Conservation (phyloP, 768 basidiomycete genomes). For the Trametes elegans region DNA sequence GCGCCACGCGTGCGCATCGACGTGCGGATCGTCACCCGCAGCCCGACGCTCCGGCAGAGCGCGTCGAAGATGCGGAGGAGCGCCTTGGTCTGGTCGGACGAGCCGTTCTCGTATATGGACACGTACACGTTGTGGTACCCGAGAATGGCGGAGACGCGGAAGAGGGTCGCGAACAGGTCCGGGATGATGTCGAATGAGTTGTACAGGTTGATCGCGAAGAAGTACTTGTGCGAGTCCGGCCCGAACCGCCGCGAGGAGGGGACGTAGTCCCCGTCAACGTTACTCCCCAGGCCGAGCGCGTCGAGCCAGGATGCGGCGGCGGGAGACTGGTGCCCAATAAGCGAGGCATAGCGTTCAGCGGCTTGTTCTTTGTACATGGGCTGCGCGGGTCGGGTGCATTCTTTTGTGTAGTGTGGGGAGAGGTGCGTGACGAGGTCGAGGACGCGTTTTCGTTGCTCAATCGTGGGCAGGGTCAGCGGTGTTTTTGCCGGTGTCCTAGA, state of each 20-base stretch:
- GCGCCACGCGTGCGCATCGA: slow-evolving; percentile 90
- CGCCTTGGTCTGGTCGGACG: slow-evolving; percentile 98
- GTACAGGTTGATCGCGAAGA: slow-evolving; percentile 98
- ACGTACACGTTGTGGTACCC: slow-evolving; percentile 99
- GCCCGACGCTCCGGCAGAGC: slow-evolving; percentile 82
- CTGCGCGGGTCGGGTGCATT: slow-evolving; percentile 86
- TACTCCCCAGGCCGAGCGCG: slow-evolving; percentile 50
- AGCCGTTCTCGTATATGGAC: slow-evolving; percentile 99
- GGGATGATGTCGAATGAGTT: slow-evolving; percentile 99
- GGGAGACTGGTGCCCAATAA: slow-evolving; percentile 75
- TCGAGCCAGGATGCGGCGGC: slow-evolving; percentile 60
- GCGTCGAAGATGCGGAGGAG: slow-evolving; percentile 94
- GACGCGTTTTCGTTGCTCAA: slow-evolving; percentile 82
- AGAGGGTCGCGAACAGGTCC: slow-evolving; percentile 94
- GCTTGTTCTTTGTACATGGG: slow-evolving; percentile 84
- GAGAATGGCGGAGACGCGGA: slow-evolving; percentile 86
- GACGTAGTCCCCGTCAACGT: slow-evolving; percentile 38
- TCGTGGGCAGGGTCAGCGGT: slow-evolving; percentile 70
- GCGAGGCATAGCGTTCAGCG: slow-evolving; percentile 76
- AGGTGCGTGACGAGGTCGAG: slow-evolving; percentile 85
- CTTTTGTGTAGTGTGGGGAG: slow-evolving; percentile 88
- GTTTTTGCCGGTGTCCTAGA: slow-evolving; percentile 49
- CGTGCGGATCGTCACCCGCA: slow-evolving; percentile 91
- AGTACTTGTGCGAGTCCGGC: slow-evolving; percentile 88
- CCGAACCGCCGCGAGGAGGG: slow-evolving; percentile 33